Percentiles rank a stretch among this genome's conserved stretches.
These are phyloP conservation scores for Neurospora terricola DNA, from an alignment of 495 filamentous ascomycete genomes.

Conservation along the genomic window DNA sequence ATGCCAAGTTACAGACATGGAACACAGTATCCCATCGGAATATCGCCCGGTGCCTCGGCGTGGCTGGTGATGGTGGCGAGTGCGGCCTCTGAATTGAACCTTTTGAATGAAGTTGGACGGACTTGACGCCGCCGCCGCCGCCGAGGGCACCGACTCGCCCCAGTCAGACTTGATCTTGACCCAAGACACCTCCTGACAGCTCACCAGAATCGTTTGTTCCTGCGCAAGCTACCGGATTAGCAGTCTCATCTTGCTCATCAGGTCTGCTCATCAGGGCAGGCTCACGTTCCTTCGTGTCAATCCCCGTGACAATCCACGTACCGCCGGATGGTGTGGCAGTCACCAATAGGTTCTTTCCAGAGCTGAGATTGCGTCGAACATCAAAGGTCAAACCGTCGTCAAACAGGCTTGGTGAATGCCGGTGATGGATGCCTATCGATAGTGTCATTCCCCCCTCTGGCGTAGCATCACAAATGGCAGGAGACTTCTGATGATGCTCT, in stretches of 20 bases:
- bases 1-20: not conserved
- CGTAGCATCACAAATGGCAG: not conserved
- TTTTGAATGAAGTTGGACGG: not conserved
- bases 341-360: not conserved
- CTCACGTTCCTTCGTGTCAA: not conserved
- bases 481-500: not conserved
- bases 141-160: not conserved
- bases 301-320: not conserved
- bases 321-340: not conserved
- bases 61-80: not conserved
- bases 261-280: not conserved
- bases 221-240: not conserved
- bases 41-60: not conserved
- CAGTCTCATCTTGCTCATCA: not conserved
- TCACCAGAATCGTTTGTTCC: not conserved
- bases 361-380: not conserved
- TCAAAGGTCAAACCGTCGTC: not conserved
- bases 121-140: not conserved
- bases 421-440: not conserved
- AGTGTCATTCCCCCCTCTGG: not conserved
- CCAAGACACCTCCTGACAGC: not conserved
- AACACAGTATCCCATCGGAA: not conserved
- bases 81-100: not conserved
- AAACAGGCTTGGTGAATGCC: not conserved
- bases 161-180: not conserved